Evolutionary conservation across 1,139 yeast species (phyloP), one percentile per base, ranked within the genome.

Genomic region (Sugiyamaella sp.): DNA sequence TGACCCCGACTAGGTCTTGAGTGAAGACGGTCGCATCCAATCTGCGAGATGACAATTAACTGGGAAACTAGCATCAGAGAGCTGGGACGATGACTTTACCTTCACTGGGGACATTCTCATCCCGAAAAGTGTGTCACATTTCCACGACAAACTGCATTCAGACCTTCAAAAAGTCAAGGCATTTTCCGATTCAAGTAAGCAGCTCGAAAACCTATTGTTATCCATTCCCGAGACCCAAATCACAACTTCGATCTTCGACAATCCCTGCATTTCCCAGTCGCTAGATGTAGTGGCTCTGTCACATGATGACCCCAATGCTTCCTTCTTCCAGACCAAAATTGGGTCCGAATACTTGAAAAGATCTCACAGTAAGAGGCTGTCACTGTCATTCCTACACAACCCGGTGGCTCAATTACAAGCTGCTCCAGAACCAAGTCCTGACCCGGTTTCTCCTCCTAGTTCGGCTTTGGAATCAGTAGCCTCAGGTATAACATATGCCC

Each of bases 11-110:
- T n/a, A n/a, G n/a, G n/a, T n/a, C n/a, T n/a, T n/a, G n/a, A n/a
- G n/a, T n/a, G n/a, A n/a, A n/a, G n/a, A n/a, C n/a, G n/a, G n/a
- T n/a, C n/a, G n/a, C n/a, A n/a, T n/a, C n/a, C n/a, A n/a, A n/a
- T n/a, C n/a, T n/a, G n/a, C n/a, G n/a, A n/a, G n/a, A n/a, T n/a
- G n/a, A n/a, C n/a, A n/a, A n/a, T n/a, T n/a, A n/a, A n/a, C n/a
- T n/a, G n/a, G n/a, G n/a, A n/a, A n/a, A n/a, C n/a, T 22, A 44
- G 55, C 44, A 6, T 50, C 59, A 12, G 65, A 62, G 24, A 55
- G 55, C 53, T 63, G 66, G 66, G 66, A 63, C 40, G 63, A 61
- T 35, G 66, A 63, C 46, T 60, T 60, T 44, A 44, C 41, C 22
- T 58, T 60, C 46, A 42, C 51, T 4, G 64, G 60, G 3, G 63